Evolutionary conservation across 176 grass and related monocot species (phyloP), one percentile per base, ranked within the genome.

Genomic region (Dactylis glomerata): DNA sequence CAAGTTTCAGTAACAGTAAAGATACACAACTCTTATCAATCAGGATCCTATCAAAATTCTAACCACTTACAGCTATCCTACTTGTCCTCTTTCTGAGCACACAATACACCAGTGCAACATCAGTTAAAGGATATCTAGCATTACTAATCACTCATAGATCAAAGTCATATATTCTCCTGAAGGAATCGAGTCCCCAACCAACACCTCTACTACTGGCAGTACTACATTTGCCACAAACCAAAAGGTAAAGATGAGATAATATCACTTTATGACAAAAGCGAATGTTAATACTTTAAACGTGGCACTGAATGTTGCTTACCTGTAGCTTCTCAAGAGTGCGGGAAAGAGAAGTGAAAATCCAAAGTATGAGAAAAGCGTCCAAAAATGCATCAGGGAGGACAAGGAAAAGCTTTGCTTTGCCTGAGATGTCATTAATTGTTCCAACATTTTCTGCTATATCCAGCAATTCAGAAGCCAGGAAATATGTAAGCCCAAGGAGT

Each of bases 281-380:
- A 50, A 14, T 3, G 31, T 19, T 54, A 24, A 54, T 65, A 75
- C 36, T 62, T 38, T 32, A 73, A 76, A 80, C 57, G 8, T 5
- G 68, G 41, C 5, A 68, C 6, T 68, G 52, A 44, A 45, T 54
- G 28, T 75, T 64, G 23, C 47, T 76, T 88, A 99, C 96, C 93
- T 94, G 96, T 75, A 99, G 79, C 73, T 94, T 92, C 92, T 99
- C 96, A 56, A 99, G 89, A 40, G 96, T 99, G 73, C 75, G 87
- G 59, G 96, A 99, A 87, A 99, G 96, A 79, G 96, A 96, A 78
- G 96, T 96, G 73, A 99, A 99, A 63, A 99, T 99, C 96, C 96
- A 99, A 83, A 99, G 88, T 85, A 99, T 92, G 54, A 99, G 89
- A 89, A 99, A 99, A 84, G 93, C 93, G 82, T 99, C 91, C 85